Conservation (phyloP, 257 asterid genomes). For the Solanum medicagineum region DNA sequence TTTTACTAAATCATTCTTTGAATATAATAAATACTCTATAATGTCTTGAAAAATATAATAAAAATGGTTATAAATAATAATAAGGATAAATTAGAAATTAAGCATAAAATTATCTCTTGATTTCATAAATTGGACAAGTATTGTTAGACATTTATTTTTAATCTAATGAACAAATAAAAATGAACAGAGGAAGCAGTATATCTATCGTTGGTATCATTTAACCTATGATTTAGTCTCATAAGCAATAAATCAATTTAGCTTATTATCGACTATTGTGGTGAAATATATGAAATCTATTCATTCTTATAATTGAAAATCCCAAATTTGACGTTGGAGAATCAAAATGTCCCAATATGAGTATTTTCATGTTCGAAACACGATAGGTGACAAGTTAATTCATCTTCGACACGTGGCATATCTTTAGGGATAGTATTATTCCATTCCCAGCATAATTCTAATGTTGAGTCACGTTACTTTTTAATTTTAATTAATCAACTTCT, state of each 20-base stretch:
- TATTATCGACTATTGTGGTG: background rate
- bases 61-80: no score
- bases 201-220: background rate
- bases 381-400: background rate
- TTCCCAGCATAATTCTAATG: background rate
- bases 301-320: no score
- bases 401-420: background rate
- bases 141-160: no score
- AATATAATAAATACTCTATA: no score
- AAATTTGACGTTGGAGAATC: rapidly evolving
- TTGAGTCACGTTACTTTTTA: background rate
- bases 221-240: background rate
- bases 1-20: no score
- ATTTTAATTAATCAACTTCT: background rate
- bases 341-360: background rate
- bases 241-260: background rate
- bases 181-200: background rate
- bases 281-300: background rate
- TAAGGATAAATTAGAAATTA: no score
- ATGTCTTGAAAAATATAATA: no score
- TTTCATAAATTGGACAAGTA: no score
- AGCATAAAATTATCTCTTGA: no score
- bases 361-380: no score
- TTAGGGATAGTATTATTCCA: background rate
- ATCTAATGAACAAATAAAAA: no score